A percentile compares a stretch with the other conserved stretches of the same genome.
phyloP scores from a whole-genome alignment of 177 flowering plant species.

The Vitis hybrid region DNA sequence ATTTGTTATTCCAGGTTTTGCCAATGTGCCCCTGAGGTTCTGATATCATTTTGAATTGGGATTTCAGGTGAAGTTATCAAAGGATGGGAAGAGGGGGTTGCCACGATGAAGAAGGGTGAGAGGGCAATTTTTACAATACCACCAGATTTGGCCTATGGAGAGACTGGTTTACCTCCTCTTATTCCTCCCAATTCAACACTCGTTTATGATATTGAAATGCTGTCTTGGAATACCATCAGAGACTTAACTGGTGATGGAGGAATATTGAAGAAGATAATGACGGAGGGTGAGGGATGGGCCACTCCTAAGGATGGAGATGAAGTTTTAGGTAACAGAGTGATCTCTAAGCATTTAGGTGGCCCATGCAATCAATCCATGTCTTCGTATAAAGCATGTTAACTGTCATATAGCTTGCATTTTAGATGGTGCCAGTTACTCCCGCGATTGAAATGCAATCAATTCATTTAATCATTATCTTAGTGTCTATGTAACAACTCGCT shows the following conservation, averaged over 20 bases:
- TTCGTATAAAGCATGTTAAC: too few species aligned
- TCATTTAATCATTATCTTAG: too few species aligned
- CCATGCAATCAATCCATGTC: too few species aligned
- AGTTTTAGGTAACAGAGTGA: constrained; percentile 43
- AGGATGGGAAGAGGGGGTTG: constrained; percentile 72
- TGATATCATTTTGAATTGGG: not conserved
- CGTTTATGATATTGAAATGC: constrained; percentile 51
- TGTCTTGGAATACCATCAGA: constrained; percentile 53
- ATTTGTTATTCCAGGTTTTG: not conserved
- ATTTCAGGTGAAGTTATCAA: constrained; percentile 58
- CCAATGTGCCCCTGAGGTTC: too few species aligned
- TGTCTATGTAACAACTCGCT: too few species aligned
- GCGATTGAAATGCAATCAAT: too few species aligned
- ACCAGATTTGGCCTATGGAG: constrained; percentile 59
- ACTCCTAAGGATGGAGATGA: constrained; percentile 56
- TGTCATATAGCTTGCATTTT: too few species aligned
- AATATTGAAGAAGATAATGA: constrained; percentile 51
- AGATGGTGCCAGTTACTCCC: too few species aligned
- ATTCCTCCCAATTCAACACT: constrained; percentile 52
- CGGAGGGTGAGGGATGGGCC: constrained; percentile 61
- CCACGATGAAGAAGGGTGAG: constrained; percentile 72
- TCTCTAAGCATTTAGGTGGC: too few species aligned
- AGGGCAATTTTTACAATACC: constrained; percentile 56
- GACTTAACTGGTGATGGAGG: constrained; percentile 66
- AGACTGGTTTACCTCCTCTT: constrained; percentile 44